Conservation (phyloP, 768 basidiomycete genomes). For the Mycena albidolilacea region DNA sequence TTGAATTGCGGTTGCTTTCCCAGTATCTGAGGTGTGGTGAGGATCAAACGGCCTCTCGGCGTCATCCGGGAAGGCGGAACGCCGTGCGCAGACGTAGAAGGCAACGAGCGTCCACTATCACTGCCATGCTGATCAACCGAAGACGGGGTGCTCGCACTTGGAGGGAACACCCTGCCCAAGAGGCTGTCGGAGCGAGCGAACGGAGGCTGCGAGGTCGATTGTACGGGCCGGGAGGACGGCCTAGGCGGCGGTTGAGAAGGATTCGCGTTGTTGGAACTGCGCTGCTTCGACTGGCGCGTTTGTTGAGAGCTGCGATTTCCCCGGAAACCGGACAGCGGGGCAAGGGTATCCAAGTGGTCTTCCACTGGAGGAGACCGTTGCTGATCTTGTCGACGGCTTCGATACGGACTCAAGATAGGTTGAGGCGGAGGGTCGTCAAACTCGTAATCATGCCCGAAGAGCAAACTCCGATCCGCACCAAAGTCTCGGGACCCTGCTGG, state of each 20-base stretch:
- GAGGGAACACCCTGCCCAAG: constrained; percentile 47
- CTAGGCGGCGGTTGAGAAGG: constrained; percentile 18
- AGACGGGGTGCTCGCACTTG: constrained; percentile 41
- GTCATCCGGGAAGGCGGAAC: constrained; percentile 33
- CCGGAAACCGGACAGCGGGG: constrained; percentile 39
- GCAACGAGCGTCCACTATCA: constrained; percentile 43
- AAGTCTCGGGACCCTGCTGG: constrained; percentile 34
- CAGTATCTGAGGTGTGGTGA: constrained; percentile 32
- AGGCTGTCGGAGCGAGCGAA: constrained; percentile 44
- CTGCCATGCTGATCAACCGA: constrained; percentile 35
- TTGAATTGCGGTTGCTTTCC: constrained; percentile 5
- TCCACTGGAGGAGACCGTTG: constrained; percentile 4
- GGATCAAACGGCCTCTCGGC: constrained; percentile 34
- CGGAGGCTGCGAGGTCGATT: neutral
- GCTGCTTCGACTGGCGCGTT: constrained; percentile 24
- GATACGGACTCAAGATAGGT: constrained; percentile 43
- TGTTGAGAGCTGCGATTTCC: constrained; percentile 38
- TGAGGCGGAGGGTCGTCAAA: constrained; percentile 59
- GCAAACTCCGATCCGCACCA: constrained; percentile 38
- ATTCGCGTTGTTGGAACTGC: constrained; percentile 12
- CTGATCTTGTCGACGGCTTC: constrained; percentile 31
- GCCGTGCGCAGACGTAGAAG: constrained; percentile 37
- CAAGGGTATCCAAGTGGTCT: constrained; percentile 38
- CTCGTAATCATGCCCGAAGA: constrained; percentile 46
- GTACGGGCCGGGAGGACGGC: neutral